Evolutionary conservation across 108 stramenopile species (phyloP), one percentile per base, ranked within the genome.

Genomic region (Pseudonitzschia multistriata): DNA sequence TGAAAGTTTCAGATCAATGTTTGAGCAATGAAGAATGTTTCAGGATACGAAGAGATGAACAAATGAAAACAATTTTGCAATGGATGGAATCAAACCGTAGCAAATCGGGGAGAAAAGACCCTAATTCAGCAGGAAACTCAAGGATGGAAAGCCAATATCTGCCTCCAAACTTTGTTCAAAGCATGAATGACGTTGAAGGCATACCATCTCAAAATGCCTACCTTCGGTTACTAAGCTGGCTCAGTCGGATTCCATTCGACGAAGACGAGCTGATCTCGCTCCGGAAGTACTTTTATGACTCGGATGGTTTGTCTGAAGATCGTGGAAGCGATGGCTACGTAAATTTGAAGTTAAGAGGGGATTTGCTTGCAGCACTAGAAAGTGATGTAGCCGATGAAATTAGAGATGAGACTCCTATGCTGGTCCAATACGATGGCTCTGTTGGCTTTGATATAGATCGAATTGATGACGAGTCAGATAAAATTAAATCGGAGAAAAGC

Each of bases 161-260:
- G 25, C 81, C 83, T 13, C 85, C 83, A 37, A 83, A 86, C 49
- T 79, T 76, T 59, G 74, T 88, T 15, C 78, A 85, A 15, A 80
- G 77, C 35, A 83, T 79, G 49, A 86, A 87, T 27, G 85, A 89
- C 42, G 66, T 77, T 8, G 81, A 84, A 42, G 89, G 87, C 5
- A 84, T 84, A 3, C 87, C 89, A 13, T 89, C 89, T 8, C 92
- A 93, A 64, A 87, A 86, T 68, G 88, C 92, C 11, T 94, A 94
- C 72, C 72, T 88, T 22, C 84, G 88, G 37, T 81, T 95, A 74
- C 77, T 95, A 45, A 89, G 89, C 55, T 91, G 90, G 89, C 49
- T 95, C 30, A 85, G 87, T 65, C 81, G 82, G 45, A 95, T 95
- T 68, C 93, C 93, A 34, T 95, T 95, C 68, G 93, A 95, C 71